Evolutionary conservation across 345 rosid species (phyloP), one percentile per base, ranked within the genome.

Genomic region (Clarkia xantiana): DNA sequence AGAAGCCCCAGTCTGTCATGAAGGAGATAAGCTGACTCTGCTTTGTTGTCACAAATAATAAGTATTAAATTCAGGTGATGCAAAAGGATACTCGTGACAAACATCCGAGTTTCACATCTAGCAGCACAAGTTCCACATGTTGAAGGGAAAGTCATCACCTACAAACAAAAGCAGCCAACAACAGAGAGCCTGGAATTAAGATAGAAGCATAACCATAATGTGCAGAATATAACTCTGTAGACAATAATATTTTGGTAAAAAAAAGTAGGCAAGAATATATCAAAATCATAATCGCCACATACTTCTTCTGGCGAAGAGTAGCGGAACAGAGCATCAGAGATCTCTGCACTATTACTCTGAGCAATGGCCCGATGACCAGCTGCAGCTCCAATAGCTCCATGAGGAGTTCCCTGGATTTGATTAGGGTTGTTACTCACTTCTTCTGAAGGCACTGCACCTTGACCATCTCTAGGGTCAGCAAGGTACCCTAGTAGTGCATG

Each of bases 271-370:
- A 29, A 29, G 36, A 29, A 29, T 29, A 29, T 29, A 29, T 29
- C 36, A 29, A 29, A 29, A 29, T 29, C 36, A 29, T 29, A 29
- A 29, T 5, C 36, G n/a, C 4, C 36, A 29, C 36, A 47, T 59
- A 79, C 97, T 76, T 86, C 97, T 72, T 90, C 96, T 12, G 97
- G 97, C 14, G 96, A 82, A 59, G 78, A 36, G 70, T 90, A 90
- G 29, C 79, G 75, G 55, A 73, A 86, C 57, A 86, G 68, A 65
- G 82, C 75, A 16, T 86, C 96, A 0, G 93, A 73, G 44, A 89
- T 79, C 51, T 79, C 93, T 42, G 81, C 75, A 71, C 71, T 81
- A 55, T 76, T 83, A 66, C 86, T 83, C 61, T 83, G 97, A 45
- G 93, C 95, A 70, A 90, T 86, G 13, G 89, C 87, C 34, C 81